Conservation (phyloP, 768 basidiomycete genomes). For the Butyriboletus loyo region DNA sequence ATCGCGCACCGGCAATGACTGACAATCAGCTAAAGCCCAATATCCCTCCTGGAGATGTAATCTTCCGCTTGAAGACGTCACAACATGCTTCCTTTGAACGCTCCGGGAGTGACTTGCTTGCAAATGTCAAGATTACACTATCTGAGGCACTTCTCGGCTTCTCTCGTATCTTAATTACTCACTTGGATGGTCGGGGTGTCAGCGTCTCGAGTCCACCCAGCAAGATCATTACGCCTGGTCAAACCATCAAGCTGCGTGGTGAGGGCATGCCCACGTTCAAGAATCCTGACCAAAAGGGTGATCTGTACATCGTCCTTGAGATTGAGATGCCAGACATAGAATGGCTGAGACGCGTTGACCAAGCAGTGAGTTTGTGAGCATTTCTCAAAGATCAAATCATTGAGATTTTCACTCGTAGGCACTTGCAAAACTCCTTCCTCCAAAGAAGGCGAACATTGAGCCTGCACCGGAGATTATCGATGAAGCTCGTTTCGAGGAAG, state of each 20-base stretch:
- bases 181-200: conserved; percentile 92
- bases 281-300: conserved; percentile 64
- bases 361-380: conserved; percentile 40
- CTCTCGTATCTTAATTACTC: conserved; percentile 83
- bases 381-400: background rate
- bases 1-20: background rate
- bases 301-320: conserved; percentile 77
- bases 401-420: conserved; percentile 41
- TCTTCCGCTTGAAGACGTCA: conserved; percentile 69
- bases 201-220: conserved; percentile 70
- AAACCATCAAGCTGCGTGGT: conserved; percentile 69
- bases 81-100: conserved; percentile 83
- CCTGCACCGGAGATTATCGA: conserved; percentile 72
- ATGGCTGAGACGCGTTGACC: conserved; percentile 71
- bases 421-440: conserved; percentile 65
- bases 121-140: conserved; percentile 79
- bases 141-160: conserved; percentile 97
- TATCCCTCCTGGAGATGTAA: conserved; percentile 84
- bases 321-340: conserved; percentile 84
- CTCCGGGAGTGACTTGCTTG: conserved; percentile 75
- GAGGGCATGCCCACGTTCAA: conserved; percentile 90
- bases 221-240: conserved; percentile 71
- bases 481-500: conserved; percentile 68
- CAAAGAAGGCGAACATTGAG: conserved; percentile 71
- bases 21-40: conserved; percentile 61